phyloP scores from a whole-genome alignment of 345 rosid genomes.

The Populus pruinosa region DNA sequence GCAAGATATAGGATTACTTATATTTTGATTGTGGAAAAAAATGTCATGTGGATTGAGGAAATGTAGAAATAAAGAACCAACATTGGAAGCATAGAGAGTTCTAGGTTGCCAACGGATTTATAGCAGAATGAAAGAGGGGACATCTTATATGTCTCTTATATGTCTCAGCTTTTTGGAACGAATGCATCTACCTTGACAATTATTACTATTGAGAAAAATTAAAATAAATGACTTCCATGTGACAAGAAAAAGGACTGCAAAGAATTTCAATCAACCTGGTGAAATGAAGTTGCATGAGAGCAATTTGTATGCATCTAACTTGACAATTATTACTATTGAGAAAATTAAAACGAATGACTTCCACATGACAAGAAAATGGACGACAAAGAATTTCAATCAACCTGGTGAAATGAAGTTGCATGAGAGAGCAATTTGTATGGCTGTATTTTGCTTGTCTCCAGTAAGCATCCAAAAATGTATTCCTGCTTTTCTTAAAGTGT shows the following conservation, averaged over 20 bases:
- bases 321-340: no score
- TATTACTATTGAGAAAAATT: neutral
- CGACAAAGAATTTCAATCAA: constrained; percentile 20
- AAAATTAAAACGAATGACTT: neutral
- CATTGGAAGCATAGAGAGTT: neutral
- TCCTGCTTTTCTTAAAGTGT: constrained; percentile 90
- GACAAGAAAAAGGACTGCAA: neutral
- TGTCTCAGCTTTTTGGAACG: no score
- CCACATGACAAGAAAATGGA: neutral
- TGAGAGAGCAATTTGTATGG: constrained; percentile 96
- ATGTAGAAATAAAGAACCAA: neutral
- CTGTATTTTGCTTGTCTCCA: constrained; percentile 95
- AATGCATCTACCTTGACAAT: no score
- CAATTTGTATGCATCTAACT: constrained; percentile 58
- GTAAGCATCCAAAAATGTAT: constrained; percentile 99
- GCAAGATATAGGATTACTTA: neutral
- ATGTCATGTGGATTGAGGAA: neutral
- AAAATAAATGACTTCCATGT: neutral
- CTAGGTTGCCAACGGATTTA: neutral
- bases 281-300: constrained; percentile 97
- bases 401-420: constrained; percentile 98
- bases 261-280: constrained; percentile 54
- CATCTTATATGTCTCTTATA: no score
- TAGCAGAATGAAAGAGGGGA: neutral
- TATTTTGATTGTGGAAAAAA: neutral